Evolutionary conservation across 192 early-diverging fungal species (phyloP).

Genomic region (Coemansia sp.): DNA sequence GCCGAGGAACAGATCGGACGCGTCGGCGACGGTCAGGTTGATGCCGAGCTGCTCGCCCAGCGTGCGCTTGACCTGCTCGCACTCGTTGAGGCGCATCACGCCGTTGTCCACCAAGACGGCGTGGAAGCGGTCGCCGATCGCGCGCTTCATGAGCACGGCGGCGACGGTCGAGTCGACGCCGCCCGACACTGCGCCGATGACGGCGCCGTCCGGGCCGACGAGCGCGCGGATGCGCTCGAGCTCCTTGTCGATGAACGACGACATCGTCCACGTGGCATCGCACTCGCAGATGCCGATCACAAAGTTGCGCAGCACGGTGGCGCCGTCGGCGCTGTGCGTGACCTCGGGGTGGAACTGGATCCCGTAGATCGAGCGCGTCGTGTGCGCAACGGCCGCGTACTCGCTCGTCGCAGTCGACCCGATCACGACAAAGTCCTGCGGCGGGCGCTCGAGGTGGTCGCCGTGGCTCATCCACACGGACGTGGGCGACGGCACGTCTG

Average conservation of each 20-base stretch:
- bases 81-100: slow-evolving; percentile 98
- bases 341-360: slow-evolving; percentile 99
- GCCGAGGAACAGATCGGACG: slow-evolving; percentile 78
- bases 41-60: slow-evolving; percentile 90
- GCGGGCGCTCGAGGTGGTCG: slow-evolving; percentile 83
- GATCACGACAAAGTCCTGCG: slow-evolving; percentile 80
- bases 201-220: slow-evolving; percentile 88
- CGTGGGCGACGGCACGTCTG: slow-evolving; percentile 58
- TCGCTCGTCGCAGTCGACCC: slow-evolving; percentile 86
- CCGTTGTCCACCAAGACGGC: slow-evolving; percentile 98
- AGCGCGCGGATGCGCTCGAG: slow-evolving; percentile 87
- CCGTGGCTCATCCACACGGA: slow-evolving; percentile 99
- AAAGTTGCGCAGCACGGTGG: slow-evolving; percentile 88
- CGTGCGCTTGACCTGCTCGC: slow-evolving; percentile 76
- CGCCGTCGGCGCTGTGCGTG: slow-evolving; percentile 90
- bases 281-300: slow-evolving; percentile 85
- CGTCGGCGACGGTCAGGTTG: slow-evolving; percentile 92
- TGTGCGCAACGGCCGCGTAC: slow-evolving; percentile 85
- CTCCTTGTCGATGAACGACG: slow-evolving; percentile 96
- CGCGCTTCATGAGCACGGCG: slow-evolving; percentile 93
- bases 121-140: slow-evolving; percentile 98
- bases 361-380: slow-evolving; percentile 80
- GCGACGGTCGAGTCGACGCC: slow-evolving; percentile 98
- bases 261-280: slow-evolving; percentile 93
- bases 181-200: slow-evolving; percentile 95